Evolutionary conservation across 2,329 filamentous ascomycete species (phyloP).

Genomic region (Zarea fungicola): DNA sequence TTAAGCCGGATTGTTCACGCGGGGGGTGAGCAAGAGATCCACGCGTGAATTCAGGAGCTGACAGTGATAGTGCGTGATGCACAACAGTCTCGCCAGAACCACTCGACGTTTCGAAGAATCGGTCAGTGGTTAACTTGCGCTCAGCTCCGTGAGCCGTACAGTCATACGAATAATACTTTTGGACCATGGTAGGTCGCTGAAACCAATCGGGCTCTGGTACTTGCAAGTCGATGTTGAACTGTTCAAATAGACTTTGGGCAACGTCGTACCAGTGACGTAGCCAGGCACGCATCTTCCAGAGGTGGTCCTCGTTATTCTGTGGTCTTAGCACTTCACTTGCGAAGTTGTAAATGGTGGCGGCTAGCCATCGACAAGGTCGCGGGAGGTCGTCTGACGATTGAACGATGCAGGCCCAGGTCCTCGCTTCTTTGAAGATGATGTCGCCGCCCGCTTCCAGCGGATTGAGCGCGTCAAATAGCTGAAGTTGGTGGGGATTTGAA

Average conservation of each 20-base stretch:
- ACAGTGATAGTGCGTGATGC: not conserved
- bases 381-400: slow-evolving; percentile 22
- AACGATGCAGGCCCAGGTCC: slow-evolving; percentile 27
- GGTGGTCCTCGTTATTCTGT: slow-evolving; percentile 12
- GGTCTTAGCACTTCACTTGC: slow-evolving; percentile 23
- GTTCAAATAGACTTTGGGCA: slow-evolving; percentile 20
- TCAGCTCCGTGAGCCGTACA: no score
- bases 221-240: slow-evolving; percentile 13
- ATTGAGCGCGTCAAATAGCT: slow-evolving; percentile 20
- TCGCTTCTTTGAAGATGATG: slow-evolving; percentile 22
- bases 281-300: slow-evolving; percentile 25
- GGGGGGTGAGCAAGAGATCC: not conserved
- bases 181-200: slow-evolving; percentile 13
- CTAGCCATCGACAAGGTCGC: slow-evolving; percentile 27
- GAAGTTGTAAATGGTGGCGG: slow-evolving; percentile 28
- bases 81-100: slow-evolving; percentile 4
- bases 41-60: not conserved
- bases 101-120: not conserved
- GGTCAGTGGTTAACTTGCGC: not conserved
- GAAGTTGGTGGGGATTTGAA: slow-evolving; percentile 15
- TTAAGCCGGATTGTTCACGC: no score
- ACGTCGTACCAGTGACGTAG: slow-evolving; percentile 25
- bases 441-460: slow-evolving; percentile 21
- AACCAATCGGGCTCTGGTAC: slow-evolving; percentile 25
- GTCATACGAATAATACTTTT: no score